phyloP scores from a whole-genome alignment of 139 green algal genomes.

The Chlamydomonas sp. region DNA sequence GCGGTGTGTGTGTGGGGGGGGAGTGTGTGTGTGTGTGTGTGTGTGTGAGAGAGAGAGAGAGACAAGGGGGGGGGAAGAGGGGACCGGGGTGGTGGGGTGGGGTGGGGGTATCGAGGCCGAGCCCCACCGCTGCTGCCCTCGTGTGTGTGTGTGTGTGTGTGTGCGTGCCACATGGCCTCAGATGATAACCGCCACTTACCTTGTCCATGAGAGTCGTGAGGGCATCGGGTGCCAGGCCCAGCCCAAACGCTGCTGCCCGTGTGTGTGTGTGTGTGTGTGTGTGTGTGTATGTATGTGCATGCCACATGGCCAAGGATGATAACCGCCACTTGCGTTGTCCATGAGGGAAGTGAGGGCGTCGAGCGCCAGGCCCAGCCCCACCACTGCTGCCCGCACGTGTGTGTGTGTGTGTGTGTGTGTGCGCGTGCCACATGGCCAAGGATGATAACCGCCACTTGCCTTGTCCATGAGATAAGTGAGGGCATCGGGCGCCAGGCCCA shows the following conservation, averaged over 20 bases:
- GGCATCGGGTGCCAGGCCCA: too few species aligned
- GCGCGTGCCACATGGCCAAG: neutral
- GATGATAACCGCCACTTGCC: neutral
- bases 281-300: neutral
- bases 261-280: too few species aligned
- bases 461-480: constrained; percentile 39
- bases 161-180: too few species aligned
- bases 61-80: neutral
- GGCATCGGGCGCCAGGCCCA: constrained; percentile 54
- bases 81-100: neutral
- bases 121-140: too few species aligned
- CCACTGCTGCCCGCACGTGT: too few species aligned
- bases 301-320: too few species aligned
- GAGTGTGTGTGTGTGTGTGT: neutral
- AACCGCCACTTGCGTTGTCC: too few species aligned
- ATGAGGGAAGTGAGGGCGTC: too few species aligned
- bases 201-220: too few species aligned
- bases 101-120: neutral
- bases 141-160: neutral
- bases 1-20: neutral
- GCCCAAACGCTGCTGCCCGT: too few species aligned
- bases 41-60: neutral
- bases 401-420: neutral
- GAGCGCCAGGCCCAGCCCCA: too few species aligned
- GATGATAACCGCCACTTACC: too few species aligned